Evolutionary conservation across 768 basidiomycete species (phyloP), one percentile per base, ranked within the genome.

Genomic region (Tephrocybe sp.): DNA sequence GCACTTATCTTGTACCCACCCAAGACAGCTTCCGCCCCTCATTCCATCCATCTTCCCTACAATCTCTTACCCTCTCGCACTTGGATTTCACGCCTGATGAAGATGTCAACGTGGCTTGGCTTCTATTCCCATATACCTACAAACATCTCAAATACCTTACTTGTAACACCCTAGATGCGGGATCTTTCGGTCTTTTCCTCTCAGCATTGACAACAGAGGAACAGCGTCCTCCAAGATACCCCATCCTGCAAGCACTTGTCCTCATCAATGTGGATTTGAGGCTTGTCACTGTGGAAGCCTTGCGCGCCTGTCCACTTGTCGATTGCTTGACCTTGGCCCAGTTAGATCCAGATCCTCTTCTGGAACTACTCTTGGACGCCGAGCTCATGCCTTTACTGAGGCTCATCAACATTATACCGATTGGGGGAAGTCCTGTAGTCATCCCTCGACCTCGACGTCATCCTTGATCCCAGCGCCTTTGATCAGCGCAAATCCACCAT

Each of bases 1-100:
- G 29, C 4, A 54, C 53, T 1, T 16, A 41, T 24, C 47, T 47
- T 31, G 18, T 49, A 23, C 47, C 38, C 22, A 45, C 21, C 1
- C 13, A 4, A 16, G 1, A 27, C 2, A 10, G 31, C 6, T 23
- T 27, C 4, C 29, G 7, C 3, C 53, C 53, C 16, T 54, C 53
- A 22, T 49, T 54, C 16, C 7, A 41, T 4, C 10, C 21, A 22
- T 8, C 47, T 3, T 29, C 23, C 11, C 47, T 54, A 23, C 44
- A 37, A 9, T 24, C 10, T 4, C 37, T 54, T 18, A 16, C 15
- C 12, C 39, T 54, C n/a, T n/a, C n/a, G n/a, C 16, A 22, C 47
- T 2, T 47, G 30, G 13, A 39, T 54, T 16, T 7, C 12, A 15
- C 1, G 24, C n/a, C 8, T 4, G 49, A 39, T 1, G 33, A 7